Evolutionary conservation across 257 asterid genomes (phyloP).

Genomic region (Osmanthus fragrans): DNA sequence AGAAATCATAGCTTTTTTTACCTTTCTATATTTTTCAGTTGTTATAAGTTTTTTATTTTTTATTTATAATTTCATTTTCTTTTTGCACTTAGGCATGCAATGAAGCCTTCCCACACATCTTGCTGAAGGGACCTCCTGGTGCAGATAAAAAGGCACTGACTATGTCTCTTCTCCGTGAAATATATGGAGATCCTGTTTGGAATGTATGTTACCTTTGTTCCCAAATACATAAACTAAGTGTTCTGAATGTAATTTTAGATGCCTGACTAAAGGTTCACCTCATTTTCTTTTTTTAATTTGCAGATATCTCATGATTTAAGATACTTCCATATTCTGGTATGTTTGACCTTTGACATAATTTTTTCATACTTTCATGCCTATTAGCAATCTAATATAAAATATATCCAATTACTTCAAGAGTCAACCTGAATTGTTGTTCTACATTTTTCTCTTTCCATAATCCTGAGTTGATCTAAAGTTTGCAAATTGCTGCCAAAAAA

Average conservation of each 20-base stretch:
- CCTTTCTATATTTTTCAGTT: background rate
- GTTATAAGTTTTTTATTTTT: background rate
- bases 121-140: slow-evolving; percentile 78
- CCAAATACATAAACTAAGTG: background rate
- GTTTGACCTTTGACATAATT: slow-evolving; percentile 9
- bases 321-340: slow-evolving; percentile 68
- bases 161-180: slow-evolving; percentile 68
- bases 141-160: slow-evolving; percentile 73
- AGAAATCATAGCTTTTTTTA: background rate
- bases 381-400: background rate
- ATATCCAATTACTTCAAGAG: background rate
- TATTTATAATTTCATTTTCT: background rate
- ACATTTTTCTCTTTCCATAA: too few species aligned
- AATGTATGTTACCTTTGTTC: slow-evolving; percentile 44
- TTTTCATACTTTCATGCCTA: background rate
- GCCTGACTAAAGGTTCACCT: background rate
- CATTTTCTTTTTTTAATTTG: slow-evolving; percentile 22
- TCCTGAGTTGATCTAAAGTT: background rate
- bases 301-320: slow-evolving; percentile 76
- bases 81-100: slow-evolving; percentile 36
- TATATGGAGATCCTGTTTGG: slow-evolving; percentile 67
- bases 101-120: slow-evolving; percentile 58
- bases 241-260: background rate
- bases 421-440: background rate
- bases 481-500: background rate